These are phyloP conservation scores for Syncephalis fuscata DNA, from an alignment of 371 early-diverging fungal genomes.

Conservation along the genomic window DNA sequence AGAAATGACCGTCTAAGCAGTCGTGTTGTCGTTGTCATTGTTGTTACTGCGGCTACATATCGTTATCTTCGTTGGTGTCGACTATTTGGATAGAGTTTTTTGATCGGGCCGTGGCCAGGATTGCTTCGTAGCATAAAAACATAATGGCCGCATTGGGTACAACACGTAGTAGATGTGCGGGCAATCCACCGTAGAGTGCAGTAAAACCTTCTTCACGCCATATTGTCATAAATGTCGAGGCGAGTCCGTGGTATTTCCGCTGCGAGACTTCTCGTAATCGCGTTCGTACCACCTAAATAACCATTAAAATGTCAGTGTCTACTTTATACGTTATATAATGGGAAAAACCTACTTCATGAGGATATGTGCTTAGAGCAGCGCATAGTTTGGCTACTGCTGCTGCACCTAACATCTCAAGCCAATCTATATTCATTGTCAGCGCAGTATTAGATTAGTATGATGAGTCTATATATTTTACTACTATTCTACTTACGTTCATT, in stretches of 20 bases:
- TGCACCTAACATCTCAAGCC: conserved; percentile 64
- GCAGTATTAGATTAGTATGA: too few relatives aligned
- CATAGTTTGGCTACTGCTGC: conserved; percentile 79
- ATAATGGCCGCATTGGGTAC: conserved; percentile 94
- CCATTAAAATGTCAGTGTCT: conserved; percentile 5
- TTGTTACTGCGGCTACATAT: too few relatives aligned
- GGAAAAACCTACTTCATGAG: conserved; percentile 36
- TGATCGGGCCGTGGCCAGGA: conserved; percentile 8
- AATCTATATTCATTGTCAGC: too few relatives aligned
- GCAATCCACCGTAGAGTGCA: conserved; percentile 88
- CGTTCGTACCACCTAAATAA: conserved; percentile 46
- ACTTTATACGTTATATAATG: conserved; percentile 2
- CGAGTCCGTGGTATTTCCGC: conserved; percentile 67
- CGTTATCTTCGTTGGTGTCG: too few relatives aligned
- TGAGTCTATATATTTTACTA: too few relatives aligned
- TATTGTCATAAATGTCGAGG: conserved; percentile 49
- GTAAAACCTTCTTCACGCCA: conserved; percentile 69
- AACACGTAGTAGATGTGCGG: conserved; percentile 83
- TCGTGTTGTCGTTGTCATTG: too few relatives aligned
- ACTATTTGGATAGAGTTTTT: too few relatives aligned
- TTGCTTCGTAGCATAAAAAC: conserved; percentile 84
- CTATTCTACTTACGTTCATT: neutral
- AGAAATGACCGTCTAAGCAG: too few relatives aligned
- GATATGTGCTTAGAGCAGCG: conserved; percentile 76
- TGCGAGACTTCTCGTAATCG: conserved; percentile 68